These are phyloP conservation scores for Crithidia bombi DNA, from an alignment of 208 protist genomes.

Conservation along the genomic window DNA sequence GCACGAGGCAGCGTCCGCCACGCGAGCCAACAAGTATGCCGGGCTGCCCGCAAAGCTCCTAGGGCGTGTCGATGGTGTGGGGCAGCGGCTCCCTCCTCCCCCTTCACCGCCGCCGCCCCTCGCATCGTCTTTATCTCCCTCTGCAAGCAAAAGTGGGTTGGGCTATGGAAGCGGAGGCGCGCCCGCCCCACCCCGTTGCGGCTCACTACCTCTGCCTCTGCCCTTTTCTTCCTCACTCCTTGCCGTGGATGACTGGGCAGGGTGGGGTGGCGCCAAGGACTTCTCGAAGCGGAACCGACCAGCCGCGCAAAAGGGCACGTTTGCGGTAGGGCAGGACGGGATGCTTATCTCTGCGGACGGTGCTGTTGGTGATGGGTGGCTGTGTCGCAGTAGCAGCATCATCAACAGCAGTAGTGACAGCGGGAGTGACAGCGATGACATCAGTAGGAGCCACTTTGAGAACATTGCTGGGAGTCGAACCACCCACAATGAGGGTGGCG, in stretches of 20 bases:
- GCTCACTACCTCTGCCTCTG: neutral
- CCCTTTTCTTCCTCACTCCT: constrained; percentile 1
- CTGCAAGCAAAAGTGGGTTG: neutral
- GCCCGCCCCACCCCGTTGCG: neutral
- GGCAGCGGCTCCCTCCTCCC: neutral
- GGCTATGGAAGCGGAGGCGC: neutral
- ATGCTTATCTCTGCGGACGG: no score
- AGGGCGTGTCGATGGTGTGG: neutral
- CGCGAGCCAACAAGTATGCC: neutral
- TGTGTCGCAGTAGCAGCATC: constrained; percentile 11
- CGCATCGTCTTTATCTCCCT: neutral
- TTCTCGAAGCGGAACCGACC: no score
- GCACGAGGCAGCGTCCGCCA: no score
- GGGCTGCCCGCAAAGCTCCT: neutral
- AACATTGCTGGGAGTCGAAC: no score
- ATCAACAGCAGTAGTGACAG: neutral
- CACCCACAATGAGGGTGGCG: neutral
- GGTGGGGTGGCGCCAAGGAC: no score
- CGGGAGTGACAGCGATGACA: neutral
- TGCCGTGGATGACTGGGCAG: constrained; percentile 4
- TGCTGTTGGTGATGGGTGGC: neutral
- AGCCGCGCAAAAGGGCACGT: neutral
- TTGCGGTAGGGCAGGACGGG: no score
- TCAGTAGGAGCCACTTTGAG: neutral
- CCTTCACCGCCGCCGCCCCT: neutral